Base-by-base conservation (phyloP, 73 alveolate genomes). In the Paramecium sexaurelia region DNA sequence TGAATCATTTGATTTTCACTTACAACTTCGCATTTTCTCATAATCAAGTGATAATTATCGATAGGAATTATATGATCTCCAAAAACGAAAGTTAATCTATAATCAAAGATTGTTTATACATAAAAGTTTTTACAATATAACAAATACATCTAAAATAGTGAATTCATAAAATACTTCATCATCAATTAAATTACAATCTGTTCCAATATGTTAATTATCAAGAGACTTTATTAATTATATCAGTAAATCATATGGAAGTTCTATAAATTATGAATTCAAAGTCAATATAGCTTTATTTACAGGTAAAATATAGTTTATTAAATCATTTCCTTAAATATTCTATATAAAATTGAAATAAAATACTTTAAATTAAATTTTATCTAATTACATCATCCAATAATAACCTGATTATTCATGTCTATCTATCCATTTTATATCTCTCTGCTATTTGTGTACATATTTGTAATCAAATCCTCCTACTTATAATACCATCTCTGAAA, bases 401-500 rank as follows among this genome's bases (percentile, higher is more conserved):
- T 78, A 78, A 22, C 55, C 90, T 7, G 90, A 78, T 36, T 78
- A n/a, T 41, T 78, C 90, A 19, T 41, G 15, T 41, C 32, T 45
- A 6, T 78, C 17, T 22, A 78, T 43, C 90, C 90, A 78, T 78
- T 45, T 78, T 5, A 78, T 32, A 41, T 78, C 11, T 11, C 41
- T 8, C 19, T 13, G 4, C n/a, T 43, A 8, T 45, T 43, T 43
- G 41, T 78, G 90, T 9, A 40, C 43, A 78, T 78, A 78, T 24
- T 39, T 78, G 13, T 78, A 78, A 78, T 78, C 90, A 45, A 78
- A 78, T 41, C 90, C 90, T 41, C 90, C 90, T 20, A 78, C 36
- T 78, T 78, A 78, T 4, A 78, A 11, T 39, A 78, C 73, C 29
- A 78, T 36, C n/a, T 78, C 71, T 17, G 22, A 24, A 17, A 9